Base-by-base conservation (phyloP, 345 rosid species). In the Balakata baccata region DNA sequence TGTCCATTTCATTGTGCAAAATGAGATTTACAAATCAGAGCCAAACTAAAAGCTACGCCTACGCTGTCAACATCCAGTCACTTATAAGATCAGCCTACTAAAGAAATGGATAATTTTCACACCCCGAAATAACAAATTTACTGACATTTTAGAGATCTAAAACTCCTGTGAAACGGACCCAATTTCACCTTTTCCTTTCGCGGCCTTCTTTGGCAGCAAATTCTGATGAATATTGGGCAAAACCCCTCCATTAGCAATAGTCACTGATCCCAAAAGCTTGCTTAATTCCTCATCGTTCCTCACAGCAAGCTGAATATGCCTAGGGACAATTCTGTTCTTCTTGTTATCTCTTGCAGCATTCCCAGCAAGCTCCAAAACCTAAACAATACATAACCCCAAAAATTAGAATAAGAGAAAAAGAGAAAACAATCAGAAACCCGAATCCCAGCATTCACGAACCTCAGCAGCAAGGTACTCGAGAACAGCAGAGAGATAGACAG, bases 401-500 rank as follows among this genome's bases (percentile, higher is more conserved):
- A 45, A 41, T 17, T 43, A 11, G 5, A 9, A 71, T 23, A 11
- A 0, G 14, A 0, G 5, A 16, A 38, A 6, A 38, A n/a, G n/a
- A 34, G 11, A 10, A 43, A 17, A 38, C 0, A 25, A 18, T 0
- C 8, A 66, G 61, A 46, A 1, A 39, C 6, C 3, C 7, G 6
- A 7, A 18, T 6, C 25, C 25, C 5, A 20, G 7, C 16, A 37
- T 10, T 0, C 18, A 7, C 56, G 16, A 23, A 75, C 78, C 78
- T 75, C 78, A 17, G 78, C 78, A 37, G 78, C 78, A 11, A 75
- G 78, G 12, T 75, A 75, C 63, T 75, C 78, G 14, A 75, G 73
- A 47, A 75, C 78, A 17, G 78, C 78, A 2, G 78, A 68, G 43
- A 75, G 74, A 7, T 75, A 75, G 46, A 75, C 66, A 29, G 78